These are phyloP conservation scores for Alternaria viburni DNA, from an alignment of 2,329 filamentous ascomycete genomes.

Conservation along the genomic window DNA sequence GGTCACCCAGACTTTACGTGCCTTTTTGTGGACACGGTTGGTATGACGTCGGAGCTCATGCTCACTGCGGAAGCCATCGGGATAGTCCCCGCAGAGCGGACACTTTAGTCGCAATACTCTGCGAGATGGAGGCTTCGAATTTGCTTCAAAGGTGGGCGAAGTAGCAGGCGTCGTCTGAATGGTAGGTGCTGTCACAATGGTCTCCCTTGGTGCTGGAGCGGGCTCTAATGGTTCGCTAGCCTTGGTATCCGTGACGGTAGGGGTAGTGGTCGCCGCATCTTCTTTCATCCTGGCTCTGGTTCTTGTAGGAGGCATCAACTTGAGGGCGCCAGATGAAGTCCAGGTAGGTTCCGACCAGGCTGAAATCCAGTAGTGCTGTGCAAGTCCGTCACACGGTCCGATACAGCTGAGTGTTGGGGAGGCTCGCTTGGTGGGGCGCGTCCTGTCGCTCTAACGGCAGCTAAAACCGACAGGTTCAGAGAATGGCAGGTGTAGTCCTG, in stretches of 20 bases:
- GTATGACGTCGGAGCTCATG: conserved; percentile 68
- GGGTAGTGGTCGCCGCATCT: conserved; percentile 28
- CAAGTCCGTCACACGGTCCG: conserved; percentile 16
- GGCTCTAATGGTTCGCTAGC: conserved; percentile 34
- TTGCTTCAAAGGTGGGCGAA: conserved; percentile 39
- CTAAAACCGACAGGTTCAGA: conserved; percentile 31
- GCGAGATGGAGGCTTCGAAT: conserved; percentile 39
- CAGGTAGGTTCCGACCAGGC: conserved; percentile 17
- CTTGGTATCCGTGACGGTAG: conserved; percentile 27
- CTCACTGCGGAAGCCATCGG: conserved; percentile 81
- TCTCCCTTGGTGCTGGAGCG: conserved; percentile 35
- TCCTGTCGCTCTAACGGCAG: conserved; percentile 34
- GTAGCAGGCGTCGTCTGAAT: conserved; percentile 36
- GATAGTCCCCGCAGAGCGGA: conserved; percentile 71
- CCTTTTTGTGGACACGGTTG: conserved; percentile 69
- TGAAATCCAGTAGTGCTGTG: conserved; percentile 15
- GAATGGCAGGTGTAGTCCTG: conserved; percentile 21
- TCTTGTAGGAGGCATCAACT: conserved; percentile 44
- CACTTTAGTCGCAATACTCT: conserved; percentile 58
- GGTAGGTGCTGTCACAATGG: conserved; percentile 36
- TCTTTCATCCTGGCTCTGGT: conserved; percentile 46
- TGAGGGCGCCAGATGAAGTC: conserved; percentile 1
- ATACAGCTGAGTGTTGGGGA: conserved; percentile 27
- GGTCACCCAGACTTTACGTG: conserved; percentile 69
- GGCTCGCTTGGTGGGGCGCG: conserved; percentile 39